Conservation (phyloP, 2,329 filamentous ascomycete genomes). For the Hymenoscyphus linearis region DNA sequence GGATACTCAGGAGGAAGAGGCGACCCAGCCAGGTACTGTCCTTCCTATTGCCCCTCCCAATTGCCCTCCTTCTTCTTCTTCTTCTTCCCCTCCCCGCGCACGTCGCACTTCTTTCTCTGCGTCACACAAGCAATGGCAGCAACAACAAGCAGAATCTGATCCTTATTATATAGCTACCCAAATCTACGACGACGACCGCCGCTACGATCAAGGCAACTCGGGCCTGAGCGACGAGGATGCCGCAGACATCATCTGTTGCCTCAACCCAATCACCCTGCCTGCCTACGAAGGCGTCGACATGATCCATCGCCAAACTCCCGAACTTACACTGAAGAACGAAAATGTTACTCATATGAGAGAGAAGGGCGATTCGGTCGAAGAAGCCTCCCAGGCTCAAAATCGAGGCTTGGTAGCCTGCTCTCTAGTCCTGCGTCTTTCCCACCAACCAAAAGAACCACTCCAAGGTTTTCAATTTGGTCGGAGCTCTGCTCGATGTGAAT, state of each 20-base stretch:
- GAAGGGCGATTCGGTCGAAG: slow-evolving; percentile 12
- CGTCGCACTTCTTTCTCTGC: slow-evolving; percentile 2
- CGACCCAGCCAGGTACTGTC: slow-evolving; percentile 28
- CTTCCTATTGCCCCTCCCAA: slow-evolving; percentile 3
- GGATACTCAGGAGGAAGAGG: slow-evolving; percentile 27
- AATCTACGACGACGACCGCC: slow-evolving; percentile 72
- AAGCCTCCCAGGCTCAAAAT: slow-evolving; percentile 19
- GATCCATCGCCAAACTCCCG: slow-evolving; percentile 45
- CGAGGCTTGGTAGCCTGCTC: slow-evolving; percentile 40
- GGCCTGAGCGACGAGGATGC: slow-evolving; percentile 75
- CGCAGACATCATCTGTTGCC: slow-evolving; percentile 81
- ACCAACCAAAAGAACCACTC: slow-evolving; percentile 59
- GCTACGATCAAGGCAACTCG: slow-evolving; percentile 73
- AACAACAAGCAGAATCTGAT: slow-evolving; percentile 13
- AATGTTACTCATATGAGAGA: slow-evolving; percentile 27
- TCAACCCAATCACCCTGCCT: slow-evolving; percentile 70
- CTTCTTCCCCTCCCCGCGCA: neutral
- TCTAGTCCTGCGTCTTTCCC: slow-evolving; percentile 76
- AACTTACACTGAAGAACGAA: slow-evolving; percentile 57
- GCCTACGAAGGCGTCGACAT: slow-evolving; percentile 61
- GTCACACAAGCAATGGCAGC: slow-evolving; percentile 1
- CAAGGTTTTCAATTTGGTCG: slow-evolving; percentile 85
- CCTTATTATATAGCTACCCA: slow-evolving; percentile 58
- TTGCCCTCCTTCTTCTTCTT: slow-evolving; percentile 1
- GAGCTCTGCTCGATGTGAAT: slow-evolving; percentile 65